Conservation (phyloP, 108 stramenopile species). For the Mediolabrus comicus region DNA sequence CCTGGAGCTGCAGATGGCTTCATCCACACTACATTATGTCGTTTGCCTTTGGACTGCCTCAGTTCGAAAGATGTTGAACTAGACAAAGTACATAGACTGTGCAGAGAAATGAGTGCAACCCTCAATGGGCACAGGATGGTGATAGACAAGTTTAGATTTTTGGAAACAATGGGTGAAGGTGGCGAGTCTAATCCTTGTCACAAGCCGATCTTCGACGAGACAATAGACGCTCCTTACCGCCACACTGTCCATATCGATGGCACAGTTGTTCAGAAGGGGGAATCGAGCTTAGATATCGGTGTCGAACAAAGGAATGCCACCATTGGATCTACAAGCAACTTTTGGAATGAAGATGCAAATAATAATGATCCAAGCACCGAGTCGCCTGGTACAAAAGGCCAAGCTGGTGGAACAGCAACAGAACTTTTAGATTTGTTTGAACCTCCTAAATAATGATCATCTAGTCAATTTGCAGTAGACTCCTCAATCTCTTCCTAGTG, state of each 20-base stretch:
- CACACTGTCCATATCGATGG: slow-evolving; percentile 31
- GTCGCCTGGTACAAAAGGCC: not conserved
- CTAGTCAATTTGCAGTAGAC: too few relatives aligned
- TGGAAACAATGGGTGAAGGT: slow-evolving; percentile 63
- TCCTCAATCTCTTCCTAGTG: too few relatives aligned
- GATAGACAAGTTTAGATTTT: slow-evolving; percentile 48
- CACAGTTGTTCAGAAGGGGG: slow-evolving; percentile 10
- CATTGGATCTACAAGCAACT: slow-evolving; percentile 12
- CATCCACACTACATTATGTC: slow-evolving; percentile 63
- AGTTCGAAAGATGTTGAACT: slow-evolving; percentile 50
- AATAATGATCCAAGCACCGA: not conserved
- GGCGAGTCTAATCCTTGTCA: slow-evolving; percentile 67
- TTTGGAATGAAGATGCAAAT: slow-evolving; percentile 2
- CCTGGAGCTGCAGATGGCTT: slow-evolving; percentile 55
- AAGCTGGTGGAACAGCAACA: not conserved
- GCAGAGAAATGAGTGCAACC: slow-evolving; percentile 59
- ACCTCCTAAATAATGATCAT: too few relatives aligned
- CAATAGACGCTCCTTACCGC: slow-evolving; percentile 49
- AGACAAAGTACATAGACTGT: slow-evolving; percentile 53
- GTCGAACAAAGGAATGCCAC: not conserved
- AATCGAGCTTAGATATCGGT: not conserved
- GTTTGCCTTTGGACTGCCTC: slow-evolving; percentile 57
- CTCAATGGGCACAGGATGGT: slow-evolving; percentile 65
- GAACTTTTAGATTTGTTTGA: slow-evolving; percentile 13
- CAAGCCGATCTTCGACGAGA: slow-evolving; percentile 56